Base-by-base conservation (phyloP, 345 rosid species). In the Sonneratia alba region DNA sequence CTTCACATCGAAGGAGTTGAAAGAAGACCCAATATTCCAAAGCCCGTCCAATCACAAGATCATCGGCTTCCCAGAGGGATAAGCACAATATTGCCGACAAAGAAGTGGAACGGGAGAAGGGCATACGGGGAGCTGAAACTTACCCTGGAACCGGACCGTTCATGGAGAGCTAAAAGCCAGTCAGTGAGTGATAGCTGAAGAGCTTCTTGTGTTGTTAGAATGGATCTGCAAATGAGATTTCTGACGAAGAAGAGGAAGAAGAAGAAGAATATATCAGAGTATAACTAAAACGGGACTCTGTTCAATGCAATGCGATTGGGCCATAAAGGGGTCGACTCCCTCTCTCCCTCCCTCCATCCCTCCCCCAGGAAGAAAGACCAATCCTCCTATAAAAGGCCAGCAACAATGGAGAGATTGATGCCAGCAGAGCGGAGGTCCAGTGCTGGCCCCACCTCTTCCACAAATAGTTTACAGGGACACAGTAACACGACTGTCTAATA, bases 391-490 rank as follows among this genome's bases (percentile, higher is more conserved):
- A 47, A 47, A 47, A 8, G 51, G 14, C 51, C 51, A 47, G 3
- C 51, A 42, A 42, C 45, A 47, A 47, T 47, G 51, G 15, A 47
- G 51, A 9, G 51, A 9, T 47, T 13, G 51, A 9, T 47, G 51
- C 45, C 45, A 42, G 45, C 45, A 5, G 45, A 42, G 45, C 45
- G 0, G 10, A 24, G 85, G 88, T 70, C 87, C 76, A 75, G 66
- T 84, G 70, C 88, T 76, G 70, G 96, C 96, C 0, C 89, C 93
- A 0, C 89, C 97, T 83, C 89, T 85, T 27, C 32, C 49, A 93
- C 76, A 0, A 95, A 93, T 70, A 88, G 32, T 27, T 27, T 27
- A 27, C 32, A 27, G 32, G 32, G 32, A 27, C 45, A 42, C 45
- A 42, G 10, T 42, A 27, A 27, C 32, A 27, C 32, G 45, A 42